Evolutionary conservation across 2,329 filamentous ascomycete species (phyloP).

Genomic region (Penicillium fuscoglaucum): DNA sequence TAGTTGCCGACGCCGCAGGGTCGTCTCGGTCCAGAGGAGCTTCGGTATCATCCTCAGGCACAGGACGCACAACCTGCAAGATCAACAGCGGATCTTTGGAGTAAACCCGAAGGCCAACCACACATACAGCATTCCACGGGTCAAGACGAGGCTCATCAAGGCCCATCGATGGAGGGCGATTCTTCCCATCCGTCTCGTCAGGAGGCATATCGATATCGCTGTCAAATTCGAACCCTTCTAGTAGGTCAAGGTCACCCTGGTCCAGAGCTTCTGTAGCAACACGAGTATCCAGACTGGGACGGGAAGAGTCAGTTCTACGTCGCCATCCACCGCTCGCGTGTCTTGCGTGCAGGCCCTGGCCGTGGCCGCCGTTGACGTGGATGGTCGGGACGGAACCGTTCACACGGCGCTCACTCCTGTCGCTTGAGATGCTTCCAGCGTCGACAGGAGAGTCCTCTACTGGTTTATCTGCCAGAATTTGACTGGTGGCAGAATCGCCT

Average conservation of each 20-base stretch:
- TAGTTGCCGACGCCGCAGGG: constrained; percentile 36
- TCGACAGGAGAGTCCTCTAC: constrained; percentile 32
- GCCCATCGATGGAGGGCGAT: not conserved
- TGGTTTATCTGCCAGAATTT: constrained; percentile 24
- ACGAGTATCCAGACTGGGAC: constrained; percentile 29
- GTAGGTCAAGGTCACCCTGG: constrained; percentile 35
- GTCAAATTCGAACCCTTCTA: constrained; percentile 46
- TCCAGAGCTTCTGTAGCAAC: constrained; percentile 25
- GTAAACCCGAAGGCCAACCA: constrained; percentile 61
- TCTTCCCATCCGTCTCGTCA: constrained; percentile 26
- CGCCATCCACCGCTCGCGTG: constrained; percentile 13
- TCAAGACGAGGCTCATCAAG: constrained; percentile 22
- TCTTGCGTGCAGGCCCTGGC: constrained; percentile 25
- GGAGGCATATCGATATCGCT: constrained; percentile 45
- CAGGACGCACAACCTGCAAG: constrained; percentile 54
- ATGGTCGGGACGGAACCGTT: constrained; percentile 31
- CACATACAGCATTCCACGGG: constrained; percentile 63
- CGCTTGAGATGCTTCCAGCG: constrained; percentile 21
- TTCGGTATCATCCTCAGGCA: constrained; percentile 40
- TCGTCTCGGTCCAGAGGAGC: constrained; percentile 48
- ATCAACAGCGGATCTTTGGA: constrained; percentile 52
- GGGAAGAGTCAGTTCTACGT: constrained; percentile 20
- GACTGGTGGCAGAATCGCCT: constrained; percentile 9
- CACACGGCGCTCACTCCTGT: constrained; percentile 17
- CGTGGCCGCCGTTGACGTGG: constrained; percentile 25